Percentiles rank a stretch among this genome's conserved stretches.
phyloP scores from a whole-genome alignment of 1,284 basidiomycete genomes.

The Cutaneotrichosporon mucoides region DNA sequence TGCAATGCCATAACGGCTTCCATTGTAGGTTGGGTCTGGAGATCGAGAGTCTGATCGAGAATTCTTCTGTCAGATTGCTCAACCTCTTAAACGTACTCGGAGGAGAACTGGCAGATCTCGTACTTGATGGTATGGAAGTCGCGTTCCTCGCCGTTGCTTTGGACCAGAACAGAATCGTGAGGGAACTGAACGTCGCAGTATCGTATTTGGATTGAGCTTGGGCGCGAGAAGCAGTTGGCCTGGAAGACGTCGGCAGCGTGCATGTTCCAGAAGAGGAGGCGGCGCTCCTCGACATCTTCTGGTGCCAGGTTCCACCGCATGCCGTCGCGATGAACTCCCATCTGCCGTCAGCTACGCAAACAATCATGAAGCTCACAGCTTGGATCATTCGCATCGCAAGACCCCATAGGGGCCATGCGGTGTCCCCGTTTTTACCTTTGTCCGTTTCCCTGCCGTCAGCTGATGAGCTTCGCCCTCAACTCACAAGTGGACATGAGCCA shows the following conservation, averaged over 20 bases:
- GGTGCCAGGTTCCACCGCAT: constrained; percentile 21
- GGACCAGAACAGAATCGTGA: constrained; percentile 1
- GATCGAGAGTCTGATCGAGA: constrained; percentile 21
- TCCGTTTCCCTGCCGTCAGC: constrained; percentile 24
- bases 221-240: constrained; percentile 29
- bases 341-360: constrained; percentile 10
- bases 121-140: constrained; percentile 27
- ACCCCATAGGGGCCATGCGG: constrained; percentile 28
- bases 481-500: constrained; percentile 22
- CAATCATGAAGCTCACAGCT: constrained; percentile 8
- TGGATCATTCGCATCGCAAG: constrained; percentile 20
- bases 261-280: constrained; percentile 22
- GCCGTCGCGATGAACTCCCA: constrained; percentile 31
- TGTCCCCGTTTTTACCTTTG: constrained; percentile 17
- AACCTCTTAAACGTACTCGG: constrained; percentile 9
- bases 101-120: constrained; percentile 12
- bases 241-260: constrained; percentile 23
- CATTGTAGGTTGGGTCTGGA: constrained; percentile 14
- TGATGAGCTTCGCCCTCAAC: not conserved
- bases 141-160: constrained; percentile 5
- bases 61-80: constrained; percentile 7
- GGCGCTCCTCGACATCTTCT: constrained; percentile 25
- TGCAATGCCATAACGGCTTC: constrained; percentile 22
- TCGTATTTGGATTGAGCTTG: constrained; percentile 13
- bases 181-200: constrained; percentile 9